Evolutionary conservation across 2,329 filamentous ascomycete genomes (phyloP), one percentile per base, ranked within the genome.

Genomic region (Rutstroemia sp.): DNA sequence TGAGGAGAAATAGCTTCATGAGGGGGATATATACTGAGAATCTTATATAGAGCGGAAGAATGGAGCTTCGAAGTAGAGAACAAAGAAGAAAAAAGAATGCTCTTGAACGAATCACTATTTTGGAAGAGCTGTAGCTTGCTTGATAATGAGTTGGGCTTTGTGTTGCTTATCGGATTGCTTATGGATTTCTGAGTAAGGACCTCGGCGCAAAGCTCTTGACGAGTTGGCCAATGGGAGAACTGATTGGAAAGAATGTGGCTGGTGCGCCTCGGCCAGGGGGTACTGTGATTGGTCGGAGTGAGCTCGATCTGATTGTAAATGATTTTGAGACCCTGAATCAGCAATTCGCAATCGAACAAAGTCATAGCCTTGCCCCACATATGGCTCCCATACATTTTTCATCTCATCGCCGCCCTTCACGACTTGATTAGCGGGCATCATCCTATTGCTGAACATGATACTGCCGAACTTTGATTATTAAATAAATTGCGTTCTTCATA

Each of bases 1-100:
- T 27, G 10, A 67, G 27, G 4, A 68, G 44, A 51, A 65, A 54
- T 44, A 65, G 48, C 63, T 58, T 68, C 66, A 68, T 69, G 38
- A 60, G 58, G 53, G 39, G 9, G 30, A 9, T 5, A 34, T 42
- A 1, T 21, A 12, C 27, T 34, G 34, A 17, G 23, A 36, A n/a
- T 17, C 17, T 50, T 36, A 42, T 42, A 42, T 42, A 42, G 14
- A 8, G 8, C 7, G n/a, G 6, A 19, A 42, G 39, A 3, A 42
- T 19, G 16, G 14, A 42, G 25, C 25, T 27, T 8, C 25, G 25
- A 27, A 27, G 25, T 6, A 27, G 39, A 9, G 17, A 45, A 45
- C 42, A 23, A 45, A 45, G 19, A 25, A 12, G 19, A 16, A 45
- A 25, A 23, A 23, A 23, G 42, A 45, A 45, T 9, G 19, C 40